Percentiles rank a stretch among this genome's conserved stretches.
Conservation (phyloP, 2,329 filamentous ascomycete genomes). For the Xylariaceae sp. region DNA sequence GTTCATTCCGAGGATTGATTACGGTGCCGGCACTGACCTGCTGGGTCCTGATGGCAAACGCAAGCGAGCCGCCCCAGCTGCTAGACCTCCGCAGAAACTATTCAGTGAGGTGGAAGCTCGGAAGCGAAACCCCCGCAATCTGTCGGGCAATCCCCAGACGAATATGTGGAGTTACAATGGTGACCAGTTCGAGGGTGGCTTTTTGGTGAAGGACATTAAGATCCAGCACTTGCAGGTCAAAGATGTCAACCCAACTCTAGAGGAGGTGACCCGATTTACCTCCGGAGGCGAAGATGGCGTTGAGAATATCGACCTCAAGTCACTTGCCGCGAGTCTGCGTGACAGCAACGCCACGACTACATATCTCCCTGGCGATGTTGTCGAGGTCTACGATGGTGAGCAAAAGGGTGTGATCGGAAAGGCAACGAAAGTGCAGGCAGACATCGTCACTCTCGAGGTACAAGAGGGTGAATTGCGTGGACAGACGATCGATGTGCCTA, state of each 20-base stretch:
- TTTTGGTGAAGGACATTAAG: conserved; percentile 90
- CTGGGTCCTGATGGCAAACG: conserved; percentile 64
- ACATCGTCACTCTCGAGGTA: conserved; percentile 87
- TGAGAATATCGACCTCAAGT: conserved; percentile 87
- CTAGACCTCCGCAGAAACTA: conserved; percentile 78
- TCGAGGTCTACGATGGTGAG: conserved; percentile 93
- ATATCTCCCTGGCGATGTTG: conserved; percentile 90
- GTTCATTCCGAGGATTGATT: conserved; percentile 87
- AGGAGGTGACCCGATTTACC: conserved; percentile 94
- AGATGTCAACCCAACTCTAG: conserved; percentile 86
- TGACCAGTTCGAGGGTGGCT: conserved; percentile 89
- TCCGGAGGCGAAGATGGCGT: conserved; percentile 86
- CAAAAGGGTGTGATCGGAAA: conserved; percentile 87
- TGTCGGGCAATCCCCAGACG: conserved; percentile 66
- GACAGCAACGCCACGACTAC: conserved; percentile 75
- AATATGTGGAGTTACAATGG: conserved; percentile 82
- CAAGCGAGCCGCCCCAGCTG: conserved; percentile 65
- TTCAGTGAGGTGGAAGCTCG: conserved; percentile 93
- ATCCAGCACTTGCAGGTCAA: conserved; percentile 81
- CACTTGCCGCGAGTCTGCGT: conserved; percentile 84
- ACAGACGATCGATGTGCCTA: conserved; percentile 85
- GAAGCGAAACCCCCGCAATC: conserved; percentile 69
- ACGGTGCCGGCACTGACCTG: conserved; percentile 77
- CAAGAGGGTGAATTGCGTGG: conserved; percentile 77
- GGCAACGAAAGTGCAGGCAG: conserved; percentile 79